A percentile compares a stretch with the other conserved stretches of the same genome.
These are phyloP conservation scores for Eucalyptus sideroxylon DNA, from an alignment of 345 rosid genomes.

Conservation along the genomic window DNA sequence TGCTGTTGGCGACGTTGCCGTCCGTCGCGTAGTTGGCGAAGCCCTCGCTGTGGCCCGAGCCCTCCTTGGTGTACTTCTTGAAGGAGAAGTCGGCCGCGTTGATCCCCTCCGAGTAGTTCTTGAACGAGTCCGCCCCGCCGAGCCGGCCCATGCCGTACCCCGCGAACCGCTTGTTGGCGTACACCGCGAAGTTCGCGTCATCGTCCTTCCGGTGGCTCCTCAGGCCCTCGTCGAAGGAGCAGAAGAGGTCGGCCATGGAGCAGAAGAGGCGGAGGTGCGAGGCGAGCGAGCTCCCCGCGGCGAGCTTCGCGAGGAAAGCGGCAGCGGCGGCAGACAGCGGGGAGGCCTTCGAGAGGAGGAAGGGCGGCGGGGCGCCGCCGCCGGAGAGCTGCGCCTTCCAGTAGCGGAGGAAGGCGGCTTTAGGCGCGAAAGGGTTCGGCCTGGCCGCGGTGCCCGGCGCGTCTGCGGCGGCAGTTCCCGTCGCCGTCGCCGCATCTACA, in stretches of 20 bases:
- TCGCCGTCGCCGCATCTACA: neutral
- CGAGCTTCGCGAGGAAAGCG: slow-evolving; percentile 32
- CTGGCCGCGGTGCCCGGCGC: neutral
- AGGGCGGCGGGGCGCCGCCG: slow-evolving; percentile 19
- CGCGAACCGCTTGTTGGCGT: slow-evolving; percentile 25
- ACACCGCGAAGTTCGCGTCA: slow-evolving; percentile 20
- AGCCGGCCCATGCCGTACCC: slow-evolving; percentile 21
- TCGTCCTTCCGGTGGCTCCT: neutral
- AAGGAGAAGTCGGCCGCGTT: slow-evolving; percentile 24
- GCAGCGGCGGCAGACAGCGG: slow-evolving; percentile 39
- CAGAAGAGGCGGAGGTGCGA: slow-evolving; percentile 40
- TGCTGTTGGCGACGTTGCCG: slow-evolving; percentile 35
- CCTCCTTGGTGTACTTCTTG: slow-evolving; percentile 30
- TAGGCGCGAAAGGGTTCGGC: slow-evolving; percentile 55
- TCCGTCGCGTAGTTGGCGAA: slow-evolving; percentile 34
- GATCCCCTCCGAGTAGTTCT: slow-evolving; percentile 35
- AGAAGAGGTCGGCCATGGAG: slow-evolving; percentile 43
- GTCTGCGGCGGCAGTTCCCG: neutral
- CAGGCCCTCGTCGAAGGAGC: slow-evolving; percentile 17
- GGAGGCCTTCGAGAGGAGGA: slow-evolving; percentile 72
- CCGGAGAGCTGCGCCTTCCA: slow-evolving; percentile 60
- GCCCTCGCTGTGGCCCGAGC: slow-evolving; percentile 15
- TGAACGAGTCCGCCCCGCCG: slow-evolving; percentile 40
- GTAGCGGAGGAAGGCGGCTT: slow-evolving; percentile 66
- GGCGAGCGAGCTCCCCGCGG: slow-evolving; percentile 26